A percentile compares a stretch with the other conserved stretches of the same genome.
These are phyloP conservation scores for Cercospora citrullina DNA, from an alignment of 2,329 filamentous ascomycete species.

Conservation along the genomic window DNA sequence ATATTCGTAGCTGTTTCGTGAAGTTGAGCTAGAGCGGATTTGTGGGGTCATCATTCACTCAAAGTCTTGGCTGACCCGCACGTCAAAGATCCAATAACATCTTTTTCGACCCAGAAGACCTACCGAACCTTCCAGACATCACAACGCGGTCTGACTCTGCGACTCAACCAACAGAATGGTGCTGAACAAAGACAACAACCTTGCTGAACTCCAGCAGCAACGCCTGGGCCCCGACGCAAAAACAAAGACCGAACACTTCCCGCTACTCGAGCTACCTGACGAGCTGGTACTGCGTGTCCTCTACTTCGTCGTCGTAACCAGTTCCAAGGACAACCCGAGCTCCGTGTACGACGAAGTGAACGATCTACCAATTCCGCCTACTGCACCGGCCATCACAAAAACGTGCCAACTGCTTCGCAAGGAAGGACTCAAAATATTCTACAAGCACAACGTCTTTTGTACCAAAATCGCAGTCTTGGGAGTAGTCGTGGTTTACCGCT, in stretches of 20 bases:
- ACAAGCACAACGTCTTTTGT: slow-evolving; percentile 3
- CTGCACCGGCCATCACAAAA: slow-evolving; percentile 9
- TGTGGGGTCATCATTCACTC: neutral
- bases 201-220: neutral
- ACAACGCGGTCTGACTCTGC: neutral
- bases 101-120: neutral
- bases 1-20: neutral
- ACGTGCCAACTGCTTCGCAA: slow-evolving; percentile 15
- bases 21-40: neutral
- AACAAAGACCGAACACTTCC: neutral
- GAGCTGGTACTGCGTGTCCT: neutral
- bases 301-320: neutral
- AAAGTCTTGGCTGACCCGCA: neutral
- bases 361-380: too few relatives aligned
- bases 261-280: neutral
- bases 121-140: neutral
- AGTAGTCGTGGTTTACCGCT: too few relatives aligned
- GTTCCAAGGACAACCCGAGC: neutral
- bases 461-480: too few relatives aligned
- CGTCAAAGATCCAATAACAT: neutral
- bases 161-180: neutral
- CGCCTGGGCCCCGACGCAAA: neutral
- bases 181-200: neutral
- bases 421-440: slow-evolving; percentile 11
- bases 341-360: too few relatives aligned